Conservation (phyloP, 2,329 filamentous ascomycete species). For the Thielaviopsis cerberus region DNA sequence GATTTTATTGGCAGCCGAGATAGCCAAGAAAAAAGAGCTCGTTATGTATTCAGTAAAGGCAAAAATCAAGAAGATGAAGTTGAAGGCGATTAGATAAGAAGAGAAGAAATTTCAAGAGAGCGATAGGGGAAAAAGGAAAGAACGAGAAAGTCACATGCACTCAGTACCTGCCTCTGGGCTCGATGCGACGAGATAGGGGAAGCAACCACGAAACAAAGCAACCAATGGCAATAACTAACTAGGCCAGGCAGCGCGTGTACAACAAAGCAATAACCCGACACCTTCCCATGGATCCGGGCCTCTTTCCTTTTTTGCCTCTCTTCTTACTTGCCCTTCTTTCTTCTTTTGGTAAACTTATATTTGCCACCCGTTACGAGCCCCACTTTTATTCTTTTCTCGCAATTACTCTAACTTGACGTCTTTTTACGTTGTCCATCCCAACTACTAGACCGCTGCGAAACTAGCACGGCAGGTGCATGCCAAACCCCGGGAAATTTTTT, state of each 20-base stretch:
- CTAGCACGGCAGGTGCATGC: background rate
- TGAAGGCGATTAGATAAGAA: background rate
- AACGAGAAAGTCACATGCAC: slow-evolving; percentile 11
- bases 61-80: too few relatives aligned
- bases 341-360: too few relatives aligned
- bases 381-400: background rate
- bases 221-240: too few relatives aligned
- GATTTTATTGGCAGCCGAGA: background rate
- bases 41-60: too few relatives aligned
- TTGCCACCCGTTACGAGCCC: background rate
- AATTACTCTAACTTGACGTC: background rate
- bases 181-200: too few relatives aligned
- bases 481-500: background rate
- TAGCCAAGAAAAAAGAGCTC: too few relatives aligned
- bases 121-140: background rate
- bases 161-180: background rate
- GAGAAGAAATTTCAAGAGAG: slow-evolving; percentile 2
- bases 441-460: background rate
- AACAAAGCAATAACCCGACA: too few relatives aligned
- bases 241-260: too few relatives aligned
- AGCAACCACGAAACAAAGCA: too few relatives aligned
- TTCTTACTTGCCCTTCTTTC: too few relatives aligned
- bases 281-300: too few relatives aligned
- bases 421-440: background rate
- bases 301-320: too few relatives aligned